Evolutionary conservation across 192 early-diverging fungal genomes (phyloP), one percentile per base, ranked within the genome.

Genomic region (Chytriomyces sp.): DNA sequence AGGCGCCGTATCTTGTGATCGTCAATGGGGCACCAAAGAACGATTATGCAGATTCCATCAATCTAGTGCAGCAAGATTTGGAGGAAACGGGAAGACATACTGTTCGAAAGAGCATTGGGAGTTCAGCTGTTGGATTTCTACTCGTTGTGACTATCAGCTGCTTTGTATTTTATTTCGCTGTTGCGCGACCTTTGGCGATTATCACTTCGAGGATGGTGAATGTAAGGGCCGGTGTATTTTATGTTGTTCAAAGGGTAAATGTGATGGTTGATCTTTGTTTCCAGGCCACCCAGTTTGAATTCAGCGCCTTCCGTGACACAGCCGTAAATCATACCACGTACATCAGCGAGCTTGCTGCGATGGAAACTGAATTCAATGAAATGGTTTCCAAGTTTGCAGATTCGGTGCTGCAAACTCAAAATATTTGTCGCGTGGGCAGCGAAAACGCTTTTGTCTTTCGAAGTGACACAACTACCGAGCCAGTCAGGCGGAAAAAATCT

Each of bases 171-270:
- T 63, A 63, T 1, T 63, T 63, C 61, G 9, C 61, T 63, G 61
- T 63, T 0, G 28, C 11, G n/a, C 20, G n/a, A 7, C 61, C 61
- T 63, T 63, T 63, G 61, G 61, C 61, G 9, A 63, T 18, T n/a
- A 63, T 63, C 20, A 63, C 61, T 28, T 24, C n/a, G 28, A 63
- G n/a, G 8, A 63, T 63, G 61, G 61, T 63, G n/a, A n/a, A 63
- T n/a, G 61, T 63, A 1, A n/a, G n/a, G n/a, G n/a, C 50, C 18
- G 18, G 9, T n/a, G n/a, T n/a, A n/a, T n/a, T n/a, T n/a, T n/a
- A n/a, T n/a, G n/a, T n/a, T n/a, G n/a, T n/a, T n/a, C n/a, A n/a
- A n/a, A n/a, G n/a, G n/a, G n/a, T n/a, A n/a, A n/a, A n/a, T n/a
- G n/a, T n/a, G n/a, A n/a, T n/a, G n/a, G n/a, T n/a, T n/a, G n/a